phyloP scores from a whole-genome alignment of 352 stramenopile species.

The Aphanomyces cochlioides region DNA sequence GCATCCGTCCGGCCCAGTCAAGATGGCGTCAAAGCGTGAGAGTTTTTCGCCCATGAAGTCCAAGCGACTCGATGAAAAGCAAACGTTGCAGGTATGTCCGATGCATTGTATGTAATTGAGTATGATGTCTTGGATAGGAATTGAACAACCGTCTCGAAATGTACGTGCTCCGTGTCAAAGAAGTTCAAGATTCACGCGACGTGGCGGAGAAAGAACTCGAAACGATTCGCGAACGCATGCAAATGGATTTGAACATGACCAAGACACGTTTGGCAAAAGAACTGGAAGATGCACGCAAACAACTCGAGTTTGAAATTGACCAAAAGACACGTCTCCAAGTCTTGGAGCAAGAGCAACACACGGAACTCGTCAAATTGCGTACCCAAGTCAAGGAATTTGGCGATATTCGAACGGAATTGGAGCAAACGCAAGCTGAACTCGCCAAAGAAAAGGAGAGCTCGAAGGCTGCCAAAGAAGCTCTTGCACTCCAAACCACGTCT shows the following conservation, averaged over 20 bases:
- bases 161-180: conserved; percentile 80
- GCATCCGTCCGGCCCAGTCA: conserved; percentile 16
- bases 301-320: conserved; percentile 70
- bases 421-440: conserved; percentile 51
- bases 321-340: conserved; percentile 67
- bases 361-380: conserved; percentile 69
- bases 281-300: conserved; percentile 75
- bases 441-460: conserved; percentile 57
- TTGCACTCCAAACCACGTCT: conserved; percentile 65
- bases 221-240: conserved; percentile 75
- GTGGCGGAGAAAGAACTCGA: conserved; percentile 71
- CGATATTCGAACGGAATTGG: conserved; percentile 52
- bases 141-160: conserved; percentile 78
- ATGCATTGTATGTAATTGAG: background rate
- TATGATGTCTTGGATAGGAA: conserved; percentile 36
- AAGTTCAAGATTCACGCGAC: conserved; percentile 73
- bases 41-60: conserved; percentile 76
- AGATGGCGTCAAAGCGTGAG: conserved; percentile 27
- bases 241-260: conserved; percentile 65
- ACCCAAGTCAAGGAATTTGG: conserved; percentile 64
- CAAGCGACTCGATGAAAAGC: conserved; percentile 80
- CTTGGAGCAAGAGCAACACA: conserved; percentile 75
- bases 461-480: conserved; percentile 68
- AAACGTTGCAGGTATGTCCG: conserved; percentile 60
- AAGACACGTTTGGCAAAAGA: conserved; percentile 57